phyloP scores from a whole-genome alignment of 1,139 yeast genomes.

The Zygosaccharomyces pseudobailii region DNA sequence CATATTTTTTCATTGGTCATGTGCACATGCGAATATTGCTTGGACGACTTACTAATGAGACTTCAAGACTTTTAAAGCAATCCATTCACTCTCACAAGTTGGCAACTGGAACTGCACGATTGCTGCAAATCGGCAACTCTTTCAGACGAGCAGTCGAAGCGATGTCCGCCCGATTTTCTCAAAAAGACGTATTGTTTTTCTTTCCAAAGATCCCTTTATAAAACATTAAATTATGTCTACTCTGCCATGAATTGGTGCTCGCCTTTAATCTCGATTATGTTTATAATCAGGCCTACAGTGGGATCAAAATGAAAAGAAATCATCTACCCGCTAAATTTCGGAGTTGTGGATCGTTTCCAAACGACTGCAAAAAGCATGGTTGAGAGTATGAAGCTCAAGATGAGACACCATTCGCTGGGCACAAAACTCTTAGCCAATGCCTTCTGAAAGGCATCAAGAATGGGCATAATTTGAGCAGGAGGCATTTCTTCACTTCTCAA shows the following conservation, averaged over 20 bases:
- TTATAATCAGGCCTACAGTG: neutral
- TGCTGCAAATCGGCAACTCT: no score
- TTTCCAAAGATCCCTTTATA: no score
- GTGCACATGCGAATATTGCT: neutral
- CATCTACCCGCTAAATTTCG: neutral
- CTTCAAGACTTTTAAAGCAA: neutral
- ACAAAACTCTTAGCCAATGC: conserved; percentile 5
- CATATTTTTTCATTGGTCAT: neutral
- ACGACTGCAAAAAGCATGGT: conserved; percentile 2
- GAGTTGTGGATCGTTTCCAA: neutral
- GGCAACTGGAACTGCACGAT: no score
- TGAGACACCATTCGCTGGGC: conserved; percentile 7
- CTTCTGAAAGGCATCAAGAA: conserved; percentile 3
- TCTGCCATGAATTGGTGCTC: neutral
- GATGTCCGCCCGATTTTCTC: no score
- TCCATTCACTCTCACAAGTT: no score
- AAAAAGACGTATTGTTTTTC: no score
- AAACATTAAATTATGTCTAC: no score
- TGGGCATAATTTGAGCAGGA: neutral
- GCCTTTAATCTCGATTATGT: neutral
- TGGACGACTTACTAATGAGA: no score
- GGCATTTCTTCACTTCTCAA: conserved; percentile 6
- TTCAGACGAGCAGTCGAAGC: no score
- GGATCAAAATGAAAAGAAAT: neutral
- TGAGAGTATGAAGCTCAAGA: conserved; percentile 4